Conservation (phyloP, 495 filamentous ascomycete genomes). For the Tuber calosporum region DNA sequence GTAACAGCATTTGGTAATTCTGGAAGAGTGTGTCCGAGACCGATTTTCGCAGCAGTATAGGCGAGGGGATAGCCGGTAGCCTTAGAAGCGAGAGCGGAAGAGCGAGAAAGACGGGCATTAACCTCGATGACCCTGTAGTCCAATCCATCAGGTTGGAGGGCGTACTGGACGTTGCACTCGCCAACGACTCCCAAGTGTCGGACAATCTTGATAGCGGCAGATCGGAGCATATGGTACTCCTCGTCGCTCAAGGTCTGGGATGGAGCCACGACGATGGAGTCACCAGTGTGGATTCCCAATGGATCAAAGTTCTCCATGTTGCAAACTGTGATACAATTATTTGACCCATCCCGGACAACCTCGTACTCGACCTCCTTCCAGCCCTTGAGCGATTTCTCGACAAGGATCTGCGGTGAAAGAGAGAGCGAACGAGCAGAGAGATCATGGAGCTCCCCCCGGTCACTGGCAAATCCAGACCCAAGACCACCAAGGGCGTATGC, state of each 20-base stretch:
- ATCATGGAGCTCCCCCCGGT: slow-evolving; percentile 85
- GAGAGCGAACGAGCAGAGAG: slow-evolving; percentile 87
- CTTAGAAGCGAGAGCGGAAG: slow-evolving; percentile 93
- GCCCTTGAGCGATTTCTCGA: slow-evolving; percentile 98
- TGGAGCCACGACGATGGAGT: slow-evolving; percentile 93
- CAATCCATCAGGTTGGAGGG: slow-evolving; percentile 83
- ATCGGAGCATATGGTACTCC: slow-evolving; percentile 97
- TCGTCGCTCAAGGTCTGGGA: slow-evolving; percentile 94
- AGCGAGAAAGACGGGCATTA: slow-evolving; percentile 93
- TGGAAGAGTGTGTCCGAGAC: slow-evolving; percentile 84
- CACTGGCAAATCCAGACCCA: slow-evolving; percentile 93
- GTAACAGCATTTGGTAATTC: slow-evolving; percentile 96
- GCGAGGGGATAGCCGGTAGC: slow-evolving; percentile 95
- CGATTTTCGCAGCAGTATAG: slow-evolving; percentile 95
- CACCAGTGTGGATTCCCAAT: slow-evolving; percentile 90
- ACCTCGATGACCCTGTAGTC: slow-evolving; percentile 99
- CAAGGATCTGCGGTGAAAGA: slow-evolving; percentile 91
- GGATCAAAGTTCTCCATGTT: slow-evolving; percentile 99
- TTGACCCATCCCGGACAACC: slow-evolving; percentile 83
- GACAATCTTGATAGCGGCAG: slow-evolving; percentile 92
- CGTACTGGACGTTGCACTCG: slow-evolving; percentile 98
- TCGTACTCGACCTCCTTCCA: slow-evolving; percentile 99
- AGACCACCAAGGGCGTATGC: slow-evolving; percentile 93
- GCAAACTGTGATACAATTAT: slow-evolving; percentile 98
- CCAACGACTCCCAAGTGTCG: slow-evolving; percentile 91